Evolutionary conservation across 2,329 filamentous ascomycete genomes (phyloP).

Genomic region (Fusarium sambucinum): DNA sequence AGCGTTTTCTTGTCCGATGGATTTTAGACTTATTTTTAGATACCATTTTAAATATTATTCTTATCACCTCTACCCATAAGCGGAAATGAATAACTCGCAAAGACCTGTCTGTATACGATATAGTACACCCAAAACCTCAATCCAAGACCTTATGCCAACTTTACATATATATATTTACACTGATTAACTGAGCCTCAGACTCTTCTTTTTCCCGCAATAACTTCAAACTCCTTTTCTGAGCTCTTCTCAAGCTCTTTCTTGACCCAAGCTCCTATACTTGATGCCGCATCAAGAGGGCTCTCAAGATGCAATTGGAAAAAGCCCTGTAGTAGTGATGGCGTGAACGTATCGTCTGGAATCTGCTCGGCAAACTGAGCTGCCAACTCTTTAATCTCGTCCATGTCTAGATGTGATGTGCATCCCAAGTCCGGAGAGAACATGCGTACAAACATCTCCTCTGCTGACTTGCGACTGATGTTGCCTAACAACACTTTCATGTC

Average conservation of each 20-base stretch:
- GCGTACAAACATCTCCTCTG: slow-evolving; percentile 61
- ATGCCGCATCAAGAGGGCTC: slow-evolving; percentile 54
- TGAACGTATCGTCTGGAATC: slow-evolving; percentile 61
- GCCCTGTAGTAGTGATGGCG: slow-evolving; percentile 63
- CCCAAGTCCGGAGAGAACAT: slow-evolving; percentile 58
- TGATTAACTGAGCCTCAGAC: slow-evolving; percentile 14
- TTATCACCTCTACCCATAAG: background rate
- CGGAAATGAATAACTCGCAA: too few relatives aligned
- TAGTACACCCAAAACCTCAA: background rate
- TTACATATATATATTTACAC: slow-evolving; percentile 1
- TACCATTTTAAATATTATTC: background rate
- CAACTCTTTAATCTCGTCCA: slow-evolving; percentile 57
- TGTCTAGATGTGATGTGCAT: slow-evolving; percentile 41
- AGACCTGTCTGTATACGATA: background rate
- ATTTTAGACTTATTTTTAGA: background rate
- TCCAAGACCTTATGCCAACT: too few relatives aligned
- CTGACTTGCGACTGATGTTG: slow-evolving; percentile 58
- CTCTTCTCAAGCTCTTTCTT: slow-evolving; percentile 50
- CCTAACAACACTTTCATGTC: slow-evolving; percentile 72
- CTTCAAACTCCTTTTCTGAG: slow-evolving; percentile 50
- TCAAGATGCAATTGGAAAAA: slow-evolving; percentile 60
- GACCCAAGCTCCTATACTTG: slow-evolving; percentile 54
- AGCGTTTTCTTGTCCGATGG: background rate
- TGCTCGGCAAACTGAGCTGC: slow-evolving; percentile 65
- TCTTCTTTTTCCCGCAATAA: slow-evolving; percentile 35